Conservation (phyloP, 1,284 basidiomycete species). For the Malassezia globosa region DNA sequence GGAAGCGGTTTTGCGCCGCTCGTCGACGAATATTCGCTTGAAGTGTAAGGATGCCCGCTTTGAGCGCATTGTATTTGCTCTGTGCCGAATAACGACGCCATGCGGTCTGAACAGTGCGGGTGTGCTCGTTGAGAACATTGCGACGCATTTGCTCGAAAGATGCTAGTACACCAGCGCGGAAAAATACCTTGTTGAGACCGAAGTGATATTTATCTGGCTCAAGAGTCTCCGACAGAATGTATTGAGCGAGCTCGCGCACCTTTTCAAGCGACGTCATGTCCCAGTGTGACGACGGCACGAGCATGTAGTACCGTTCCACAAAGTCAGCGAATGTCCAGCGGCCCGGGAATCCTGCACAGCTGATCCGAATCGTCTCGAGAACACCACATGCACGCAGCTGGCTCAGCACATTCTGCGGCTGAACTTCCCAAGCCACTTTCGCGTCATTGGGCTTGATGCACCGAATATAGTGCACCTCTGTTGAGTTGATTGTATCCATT, state of each 20-base stretch:
- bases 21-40: constrained; percentile 90
- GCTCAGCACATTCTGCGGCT: constrained; percentile 85
- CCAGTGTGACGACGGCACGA: constrained; percentile 78
- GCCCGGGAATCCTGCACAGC: constrained; percentile 97
- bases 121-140: constrained; percentile 73
- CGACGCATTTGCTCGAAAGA: constrained; percentile 81
- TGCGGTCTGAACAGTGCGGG: constrained; percentile 95
- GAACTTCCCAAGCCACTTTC: constrained; percentile 93
- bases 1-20: constrained; percentile 62
- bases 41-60: constrained; percentile 65
- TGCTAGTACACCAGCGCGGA: constrained; percentile 98
- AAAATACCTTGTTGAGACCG: constrained; percentile 96
- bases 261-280: constrained; percentile 51
- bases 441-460: constrained; percentile 99
- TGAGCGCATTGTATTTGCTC: constrained; percentile 66
- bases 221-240: constrained; percentile 74
- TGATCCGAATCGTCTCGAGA: constrained; percentile 94
- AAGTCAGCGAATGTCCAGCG: constrained; percentile 98
- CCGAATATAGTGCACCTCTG: constrained; percentile 97
- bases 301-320: constrained; percentile 97
- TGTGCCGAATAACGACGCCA: constrained; percentile 73
- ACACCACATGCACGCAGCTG: constrained; percentile 98
- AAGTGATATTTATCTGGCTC: constrained; percentile 94
- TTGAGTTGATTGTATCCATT: constrained; percentile 94
- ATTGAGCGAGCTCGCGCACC: constrained; percentile 62